Percentiles rank a stretch among this genome's conserved stretches.
Conservation (phyloP, 768 basidiomycete species). For the Mycena olivaceomarginata region DNA sequence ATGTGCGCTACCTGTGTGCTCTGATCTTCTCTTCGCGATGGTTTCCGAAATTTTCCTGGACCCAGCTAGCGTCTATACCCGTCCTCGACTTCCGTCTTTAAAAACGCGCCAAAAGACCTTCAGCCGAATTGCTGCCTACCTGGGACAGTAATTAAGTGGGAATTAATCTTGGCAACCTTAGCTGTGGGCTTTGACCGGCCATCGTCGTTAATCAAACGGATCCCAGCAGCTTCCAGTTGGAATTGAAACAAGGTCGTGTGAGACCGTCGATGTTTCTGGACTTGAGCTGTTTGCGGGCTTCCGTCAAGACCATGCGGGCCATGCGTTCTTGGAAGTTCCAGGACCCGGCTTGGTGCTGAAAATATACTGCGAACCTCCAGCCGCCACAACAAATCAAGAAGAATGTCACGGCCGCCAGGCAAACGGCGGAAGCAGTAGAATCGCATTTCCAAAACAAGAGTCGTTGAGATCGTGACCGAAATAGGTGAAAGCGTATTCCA, state of each 20-base stretch:
- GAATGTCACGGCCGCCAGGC: background rate
- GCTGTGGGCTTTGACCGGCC: too few relatives aligned
- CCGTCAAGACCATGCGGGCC: background rate
- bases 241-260: background rate
- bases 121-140: too few relatives aligned
- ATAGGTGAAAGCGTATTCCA: too few relatives aligned
- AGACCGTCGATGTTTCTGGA: background rate
- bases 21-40: background rate
- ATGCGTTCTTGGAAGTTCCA: background rate
- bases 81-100: too few relatives aligned
- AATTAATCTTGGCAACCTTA: too few relatives aligned
- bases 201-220: background rate
- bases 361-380: background rate
- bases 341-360: background rate
- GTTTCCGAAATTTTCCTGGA: too few relatives aligned
- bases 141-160: too few relatives aligned
- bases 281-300: background rate
- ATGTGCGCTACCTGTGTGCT: background rate
- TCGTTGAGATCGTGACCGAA: too few relatives aligned
- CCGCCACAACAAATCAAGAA: background rate
- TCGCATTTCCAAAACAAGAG: background rate
- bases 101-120: too few relatives aligned
- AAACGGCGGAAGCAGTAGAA: background rate
- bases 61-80: too few relatives aligned
- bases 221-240: conserved; percentile 2